Evolutionary conservation across 495 filamentous ascomycete species (phyloP).

Genomic region (Penicillium fimorum): DNA sequence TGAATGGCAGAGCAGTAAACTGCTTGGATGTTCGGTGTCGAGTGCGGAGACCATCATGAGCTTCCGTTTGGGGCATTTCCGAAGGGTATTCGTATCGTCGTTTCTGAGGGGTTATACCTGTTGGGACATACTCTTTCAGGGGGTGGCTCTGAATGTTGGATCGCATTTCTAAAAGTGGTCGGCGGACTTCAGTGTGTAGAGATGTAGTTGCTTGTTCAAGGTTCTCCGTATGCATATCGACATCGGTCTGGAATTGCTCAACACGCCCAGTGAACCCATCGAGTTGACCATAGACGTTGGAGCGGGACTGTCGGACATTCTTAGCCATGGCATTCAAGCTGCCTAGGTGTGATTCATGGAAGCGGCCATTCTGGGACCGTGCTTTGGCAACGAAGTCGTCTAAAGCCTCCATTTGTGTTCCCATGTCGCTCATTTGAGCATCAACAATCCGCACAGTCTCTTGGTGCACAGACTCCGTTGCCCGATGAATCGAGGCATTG

Average conservation of each 20-base stretch:
- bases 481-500: constrained; percentile 72
- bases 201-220: constrained; percentile 57
- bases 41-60: constrained; percentile 65
- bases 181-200: constrained; percentile 58
- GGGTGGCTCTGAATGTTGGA: constrained; percentile 56
- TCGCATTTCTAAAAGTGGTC: constrained; percentile 69
- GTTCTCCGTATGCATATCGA: constrained; percentile 50
- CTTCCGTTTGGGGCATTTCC: constrained; percentile 69
- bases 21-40: constrained; percentile 49
- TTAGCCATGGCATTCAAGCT: constrained; percentile 60
- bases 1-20: constrained; percentile 38
- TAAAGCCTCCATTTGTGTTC: constrained; percentile 78
- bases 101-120: constrained; percentile 83
- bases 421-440: constrained; percentile 82
- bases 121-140: constrained; percentile 75
- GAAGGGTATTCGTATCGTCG: constrained; percentile 72
- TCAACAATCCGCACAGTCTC: constrained; percentile 89
- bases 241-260: constrained; percentile 60
- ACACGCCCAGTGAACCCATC: constrained; percentile 59
- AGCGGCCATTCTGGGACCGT: constrained; percentile 72
- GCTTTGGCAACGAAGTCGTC: constrained; percentile 89
- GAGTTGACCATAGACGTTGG: constrained; percentile 64
- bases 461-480: constrained; percentile 85
- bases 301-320: constrained; percentile 68
- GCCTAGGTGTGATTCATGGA: constrained; percentile 62